Conservation (phyloP, 2,329 filamentous ascomycete species). For the Chrysosporium keratinophilum region DNA sequence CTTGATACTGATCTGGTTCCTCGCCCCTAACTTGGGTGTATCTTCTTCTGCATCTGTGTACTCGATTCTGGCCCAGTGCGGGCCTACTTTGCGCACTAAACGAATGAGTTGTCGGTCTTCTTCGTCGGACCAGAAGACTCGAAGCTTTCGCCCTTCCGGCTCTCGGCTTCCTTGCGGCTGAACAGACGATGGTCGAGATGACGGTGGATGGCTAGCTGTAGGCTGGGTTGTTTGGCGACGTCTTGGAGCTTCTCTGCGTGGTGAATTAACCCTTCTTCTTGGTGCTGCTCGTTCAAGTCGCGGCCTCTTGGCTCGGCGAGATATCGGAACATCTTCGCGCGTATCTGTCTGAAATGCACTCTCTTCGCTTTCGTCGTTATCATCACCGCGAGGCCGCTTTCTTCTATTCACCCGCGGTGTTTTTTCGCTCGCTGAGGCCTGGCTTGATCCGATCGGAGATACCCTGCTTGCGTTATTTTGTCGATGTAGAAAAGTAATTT, state of each 20-base stretch:
- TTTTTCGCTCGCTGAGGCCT: neutral
- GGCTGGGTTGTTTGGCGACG: too few relatives aligned
- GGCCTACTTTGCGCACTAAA: slow-evolving; percentile 40
- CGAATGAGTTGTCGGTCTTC: slow-evolving; percentile 40
- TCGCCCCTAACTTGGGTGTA: slow-evolving; percentile 26
- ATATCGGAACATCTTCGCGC: neutral
- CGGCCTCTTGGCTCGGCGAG: slow-evolving; percentile 1
- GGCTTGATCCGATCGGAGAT: slow-evolving; percentile 24
- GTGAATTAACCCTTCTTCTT: neutral
- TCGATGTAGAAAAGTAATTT: slow-evolving; percentile 28
- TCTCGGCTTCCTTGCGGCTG: neutral
- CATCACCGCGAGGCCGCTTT: neutral
- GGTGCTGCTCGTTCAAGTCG: neutral
- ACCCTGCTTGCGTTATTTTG: slow-evolving; percentile 27
- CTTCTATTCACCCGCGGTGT: neutral
- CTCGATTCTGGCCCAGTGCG: slow-evolving; percentile 40
- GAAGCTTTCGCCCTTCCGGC: neutral
- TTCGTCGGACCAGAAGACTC: slow-evolving; percentile 27
- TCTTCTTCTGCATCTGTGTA: slow-evolving; percentile 25
- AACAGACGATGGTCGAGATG: slow-evolving; percentile 12
- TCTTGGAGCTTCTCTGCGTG: too few relatives aligned
- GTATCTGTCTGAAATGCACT: slow-evolving; percentile 1
- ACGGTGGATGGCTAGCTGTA: slow-evolving; percentile 11
- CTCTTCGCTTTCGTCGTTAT: neutral
- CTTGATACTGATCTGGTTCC: slow-evolving; percentile 46